Evolutionary conservation across 306 rosid genomes (phyloP).

Genomic region (Glycine soja): DNA sequence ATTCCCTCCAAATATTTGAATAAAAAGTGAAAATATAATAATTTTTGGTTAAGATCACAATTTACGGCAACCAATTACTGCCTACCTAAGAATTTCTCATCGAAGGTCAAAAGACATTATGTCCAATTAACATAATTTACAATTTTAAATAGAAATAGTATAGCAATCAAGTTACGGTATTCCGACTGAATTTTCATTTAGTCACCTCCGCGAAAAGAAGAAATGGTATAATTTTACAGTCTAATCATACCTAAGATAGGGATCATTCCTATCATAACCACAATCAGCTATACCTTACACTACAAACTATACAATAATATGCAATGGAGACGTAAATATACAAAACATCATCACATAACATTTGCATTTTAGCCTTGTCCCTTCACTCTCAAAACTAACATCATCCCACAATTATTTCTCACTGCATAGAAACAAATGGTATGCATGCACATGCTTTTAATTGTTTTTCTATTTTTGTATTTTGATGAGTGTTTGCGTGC

Average conservation of each 20-base stretch:
- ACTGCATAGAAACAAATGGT: no score
- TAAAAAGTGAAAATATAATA: no score
- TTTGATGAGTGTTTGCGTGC: neutral
- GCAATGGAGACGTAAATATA: constrained; percentile 43
- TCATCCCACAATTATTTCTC: no score
- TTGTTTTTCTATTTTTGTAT: no score
- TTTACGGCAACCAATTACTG: neutral
- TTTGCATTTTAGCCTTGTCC: constrained; percentile 34
- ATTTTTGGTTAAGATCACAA: neutral
- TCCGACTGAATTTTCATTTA: neutral
- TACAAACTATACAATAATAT: constrained; percentile 39
- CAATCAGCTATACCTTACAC: constrained; percentile 38
- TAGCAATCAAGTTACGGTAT: neutral
- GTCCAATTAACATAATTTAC: constrained; percentile 1
- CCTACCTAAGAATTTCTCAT: neutral
- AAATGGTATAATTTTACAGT: constrained; percentile 33
- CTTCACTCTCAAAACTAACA: no score
- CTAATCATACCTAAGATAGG: neutral
- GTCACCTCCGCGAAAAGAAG: neutral
- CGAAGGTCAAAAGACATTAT: neutral
- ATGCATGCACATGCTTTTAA: no score
- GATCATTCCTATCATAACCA: neutral
- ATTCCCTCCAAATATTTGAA: no score
- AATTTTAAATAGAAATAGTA: neutral
- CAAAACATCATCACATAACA: constrained; percentile 43